Evolutionary conservation across 495 filamentous ascomycete genomes (phyloP).

Genomic region (Annulohypoxylon nitens): DNA sequence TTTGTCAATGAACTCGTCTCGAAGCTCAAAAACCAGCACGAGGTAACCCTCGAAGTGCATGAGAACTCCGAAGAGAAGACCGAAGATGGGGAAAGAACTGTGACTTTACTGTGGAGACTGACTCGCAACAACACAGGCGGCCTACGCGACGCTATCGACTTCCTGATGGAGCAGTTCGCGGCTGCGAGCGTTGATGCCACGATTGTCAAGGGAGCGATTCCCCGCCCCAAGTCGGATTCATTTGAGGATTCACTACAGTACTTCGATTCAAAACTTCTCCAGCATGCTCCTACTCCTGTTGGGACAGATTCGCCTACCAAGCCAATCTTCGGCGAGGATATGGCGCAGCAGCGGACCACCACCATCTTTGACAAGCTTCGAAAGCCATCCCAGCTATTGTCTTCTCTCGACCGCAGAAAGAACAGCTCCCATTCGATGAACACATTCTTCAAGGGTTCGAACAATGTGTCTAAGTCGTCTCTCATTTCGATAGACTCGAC

Average conservation of each 20-base stretch:
- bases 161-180: conserved; percentile 84
- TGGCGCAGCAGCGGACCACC: conserved; percentile 78
- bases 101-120: conserved; percentile 73
- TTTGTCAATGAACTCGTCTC: conserved; percentile 82
- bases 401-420: conserved; percentile 90
- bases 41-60: conserved; percentile 81
- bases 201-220: conserved; percentile 91
- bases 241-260: conserved; percentile 96
- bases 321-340: conserved; percentile 82
- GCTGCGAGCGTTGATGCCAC: conserved; percentile 85
- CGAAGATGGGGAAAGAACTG: conserved; percentile 65
- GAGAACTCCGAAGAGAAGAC: conserved; percentile 66
- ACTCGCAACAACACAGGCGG: conserved; percentile 97
- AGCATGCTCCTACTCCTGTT: conserved; percentile 84
- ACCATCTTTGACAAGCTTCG: conserved; percentile 86
- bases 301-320: conserved; percentile 86
- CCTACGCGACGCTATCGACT: conserved; percentile 95
- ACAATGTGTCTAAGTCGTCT: conserved; percentile 94
- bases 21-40: conserved; percentile 90
- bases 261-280: conserved; percentile 95
- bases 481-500: conserved; percentile 93
- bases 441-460: conserved; percentile 92
- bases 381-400: conserved; percentile 92
- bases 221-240: conserved; percentile 96
- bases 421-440: conserved; percentile 86